Evolutionary conservation across 73 alveolate genomes (phyloP).

Genomic region (Symbiodinium pilosum): DNA sequence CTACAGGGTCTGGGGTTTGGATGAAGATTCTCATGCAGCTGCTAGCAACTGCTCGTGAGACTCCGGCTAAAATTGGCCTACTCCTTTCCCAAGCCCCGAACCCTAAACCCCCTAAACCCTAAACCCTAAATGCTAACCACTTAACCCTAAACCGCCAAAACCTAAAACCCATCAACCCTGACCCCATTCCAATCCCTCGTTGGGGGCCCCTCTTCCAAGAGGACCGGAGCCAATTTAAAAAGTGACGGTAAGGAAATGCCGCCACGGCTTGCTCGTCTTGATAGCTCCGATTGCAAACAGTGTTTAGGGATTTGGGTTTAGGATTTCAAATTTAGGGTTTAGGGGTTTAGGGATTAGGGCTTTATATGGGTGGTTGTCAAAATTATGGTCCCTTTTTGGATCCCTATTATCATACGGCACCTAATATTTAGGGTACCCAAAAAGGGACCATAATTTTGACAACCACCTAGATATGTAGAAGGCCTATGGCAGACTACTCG

Average conservation of each 20-base stretch:
- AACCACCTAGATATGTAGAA: too few species aligned
- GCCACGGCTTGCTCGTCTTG: constrained; percentile 1
- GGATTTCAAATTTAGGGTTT: not conserved
- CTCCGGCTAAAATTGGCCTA: not conserved
- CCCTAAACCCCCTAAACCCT: too few species aligned
- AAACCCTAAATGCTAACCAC: too few species aligned
- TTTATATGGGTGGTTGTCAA: too few species aligned
- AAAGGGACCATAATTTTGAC: too few species aligned
- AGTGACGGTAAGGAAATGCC: not conserved
- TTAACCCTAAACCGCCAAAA: not conserved
- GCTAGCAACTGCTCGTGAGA: not conserved
- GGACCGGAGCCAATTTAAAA: not conserved
- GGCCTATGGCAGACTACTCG: too few species aligned
- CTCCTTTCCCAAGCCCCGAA: not conserved
- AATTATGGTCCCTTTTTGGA: too few species aligned
- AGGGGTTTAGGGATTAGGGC: too few species aligned
- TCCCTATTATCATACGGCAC: too few species aligned
- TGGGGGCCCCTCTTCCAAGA: not conserved
- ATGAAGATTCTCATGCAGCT: not conserved
- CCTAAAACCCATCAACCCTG: not conserved
- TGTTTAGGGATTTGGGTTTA: not conserved
- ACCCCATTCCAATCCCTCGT: not conserved
- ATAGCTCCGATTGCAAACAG: too few species aligned
- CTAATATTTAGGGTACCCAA: too few species aligned
- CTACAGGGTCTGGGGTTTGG: not conserved